Base-by-base conservation (phyloP, 306 rosid genomes). In the Ormosia emarginata region DNA sequence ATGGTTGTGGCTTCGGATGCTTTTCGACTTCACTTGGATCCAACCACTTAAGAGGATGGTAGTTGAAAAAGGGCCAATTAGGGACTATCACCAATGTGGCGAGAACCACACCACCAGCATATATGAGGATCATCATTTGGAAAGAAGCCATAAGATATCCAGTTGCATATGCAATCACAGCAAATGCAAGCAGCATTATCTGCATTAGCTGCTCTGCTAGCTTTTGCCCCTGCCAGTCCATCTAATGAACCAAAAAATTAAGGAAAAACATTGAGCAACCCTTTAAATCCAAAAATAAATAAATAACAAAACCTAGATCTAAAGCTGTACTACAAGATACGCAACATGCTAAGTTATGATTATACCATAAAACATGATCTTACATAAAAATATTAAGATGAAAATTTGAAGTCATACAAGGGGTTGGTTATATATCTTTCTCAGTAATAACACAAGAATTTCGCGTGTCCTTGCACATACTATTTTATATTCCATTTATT, bases 181-280 rank as follows among this genome's bases (percentile, higher is more conserved):
- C 97, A 76, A 87, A 93, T 30, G 83, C 87, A 66, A 93, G 79
- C 11, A 93, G 90, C 92, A 95, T 33, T 40, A 90, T 82, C 91
- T 92, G 98, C 99, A 95, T 93, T 90, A 93, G 66, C 83, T 91
- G 95, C 93, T 95, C 98, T n/a, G 97, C 95, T 6, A 87, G 77
- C 93, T 89, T 93, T 61, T 95, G 99, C 78, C 99, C 99, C 82
- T 90, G 95, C 99, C 98, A 93, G 86, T 95, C 99, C 99, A 95
- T 95, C 98, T 92, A 74, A 57, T 7, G 5, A 67, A 64, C 58
- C 13, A 36, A 44, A 63, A 4, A 73, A 18, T 33, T 30, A 43
- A 5, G 3, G 14, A 5, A 69, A 74, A 55, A 75, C 69, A 74
- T 33, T 24, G 46, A 74, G 9, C 52, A 13, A 41, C 41, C 30